Evolutionary conservation across 1,284 basidiomycete genomes (phyloP), one percentile per base, ranked within the genome.

Genomic region (Papiliotrema laurentii): DNA sequence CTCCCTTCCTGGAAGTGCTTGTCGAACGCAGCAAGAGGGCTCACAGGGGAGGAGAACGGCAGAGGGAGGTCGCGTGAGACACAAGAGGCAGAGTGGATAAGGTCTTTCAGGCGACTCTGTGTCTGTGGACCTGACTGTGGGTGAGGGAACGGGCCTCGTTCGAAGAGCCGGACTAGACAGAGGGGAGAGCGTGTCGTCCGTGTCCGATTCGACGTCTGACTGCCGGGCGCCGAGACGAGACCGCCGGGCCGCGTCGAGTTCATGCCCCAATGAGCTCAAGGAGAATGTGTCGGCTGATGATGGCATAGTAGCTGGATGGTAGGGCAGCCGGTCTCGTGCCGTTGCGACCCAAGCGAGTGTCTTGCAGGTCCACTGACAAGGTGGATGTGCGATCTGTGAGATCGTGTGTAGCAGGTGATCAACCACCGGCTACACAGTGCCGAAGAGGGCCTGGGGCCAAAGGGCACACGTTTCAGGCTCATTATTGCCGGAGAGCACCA

Each of bases 31-130:
- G 16, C 26, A 42, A 10, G 16, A n/a, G 5, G 35, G 54, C 66
- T 48, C 35, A 68, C 66, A 69, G 19, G 66, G 66, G 11, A 69
- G 51, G 0, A 69, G 47, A 0, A 69, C 64, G 1, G 66, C 66
- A 10, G 58, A 55, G 2, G 66, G 66, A 7, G 63, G 50, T 48
- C 66, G 50, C 4, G 51, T 41, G 16, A 66, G 51, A 53, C 66
- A 69, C 5, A 69, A 51, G 11, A 69, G 49, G 41, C 66, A 69
- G 6, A 62, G 46, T 1, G 64, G 60, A 36, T 45, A 58, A 18
- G 61, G 63, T 27, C 45, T 38, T 14, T 61, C 52, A 9, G 26
- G 19, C 13, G 25, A 5, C 6, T 22, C 46, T 37, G 35, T 11
- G 19, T 7, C 19, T 37, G 35, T 7, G 10, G 11, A 19, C 30